These are phyloP conservation scores for Scheffersomyces segobiensis DNA, from an alignment of 1,139 yeast species.

Conservation along the genomic window DNA sequence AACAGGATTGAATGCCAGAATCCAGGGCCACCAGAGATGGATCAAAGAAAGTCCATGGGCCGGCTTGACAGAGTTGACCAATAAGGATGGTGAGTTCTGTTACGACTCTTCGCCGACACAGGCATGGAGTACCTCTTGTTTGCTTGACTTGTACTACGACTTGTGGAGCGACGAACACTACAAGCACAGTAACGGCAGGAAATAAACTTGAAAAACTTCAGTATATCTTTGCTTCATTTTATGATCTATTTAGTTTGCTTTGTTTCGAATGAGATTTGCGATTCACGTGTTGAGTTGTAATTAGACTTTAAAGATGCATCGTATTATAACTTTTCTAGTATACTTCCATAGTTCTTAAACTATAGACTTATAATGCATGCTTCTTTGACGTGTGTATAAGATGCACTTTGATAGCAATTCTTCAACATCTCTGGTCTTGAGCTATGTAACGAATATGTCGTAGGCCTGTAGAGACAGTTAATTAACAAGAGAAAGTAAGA, in stretches of 20 bases:
- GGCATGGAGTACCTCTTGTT: constrained; percentile 92
- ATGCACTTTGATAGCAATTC: background rate
- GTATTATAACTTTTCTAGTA: background rate
- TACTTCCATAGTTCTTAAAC: background rate
- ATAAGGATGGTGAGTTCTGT: constrained; percentile 81
- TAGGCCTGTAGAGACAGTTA: too few species aligned
- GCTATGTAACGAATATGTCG: too few species aligned
- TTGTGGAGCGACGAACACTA: constrained; percentile 33
- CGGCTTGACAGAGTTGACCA: constrained; percentile 89
- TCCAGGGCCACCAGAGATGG: constrained; percentile 70
- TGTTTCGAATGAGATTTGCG: background rate
- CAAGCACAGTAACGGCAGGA: background rate
- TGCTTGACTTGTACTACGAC: constrained; percentile 78
- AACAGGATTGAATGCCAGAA: constrained; percentile 49
- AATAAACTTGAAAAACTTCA: too few species aligned
- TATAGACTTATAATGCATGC: too few species aligned
- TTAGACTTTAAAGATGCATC: background rate
- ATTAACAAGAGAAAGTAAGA: too few species aligned
- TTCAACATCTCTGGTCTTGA: too few species aligned
- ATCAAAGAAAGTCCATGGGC: constrained; percentile 81
- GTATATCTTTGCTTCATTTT: background rate
- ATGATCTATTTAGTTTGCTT: background rate
- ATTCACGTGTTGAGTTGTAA: background rate
- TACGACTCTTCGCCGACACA: constrained; percentile 91
- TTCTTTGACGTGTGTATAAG: background rate